Conservation (phyloP, 306 rosid species). For the Glycine tomentella region DNA sequence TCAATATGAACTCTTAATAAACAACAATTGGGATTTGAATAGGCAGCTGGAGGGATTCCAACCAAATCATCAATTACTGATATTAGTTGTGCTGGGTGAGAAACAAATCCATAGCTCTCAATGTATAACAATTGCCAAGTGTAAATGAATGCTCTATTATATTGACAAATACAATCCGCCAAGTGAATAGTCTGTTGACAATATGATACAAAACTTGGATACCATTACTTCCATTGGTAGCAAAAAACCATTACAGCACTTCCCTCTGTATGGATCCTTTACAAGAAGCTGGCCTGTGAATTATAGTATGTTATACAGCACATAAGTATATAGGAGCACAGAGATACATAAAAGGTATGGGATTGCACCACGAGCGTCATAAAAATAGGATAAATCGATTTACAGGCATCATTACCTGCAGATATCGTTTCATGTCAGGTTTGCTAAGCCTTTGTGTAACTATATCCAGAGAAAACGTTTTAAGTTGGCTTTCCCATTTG, state of each 20-base stretch:
- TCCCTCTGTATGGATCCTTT: constrained; percentile 21
- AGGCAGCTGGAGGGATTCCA: constrained; percentile 22
- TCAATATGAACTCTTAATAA: constrained; percentile 14
- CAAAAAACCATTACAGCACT: constrained; percentile 32
- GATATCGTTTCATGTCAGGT: constrained; percentile 31
- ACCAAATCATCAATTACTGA: constrained; percentile 30
- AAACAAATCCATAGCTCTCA: constrained; percentile 34
- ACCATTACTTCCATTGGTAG: constrained; percentile 32
- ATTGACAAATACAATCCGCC: constrained; percentile 33
- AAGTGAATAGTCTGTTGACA: constrained; percentile 22
- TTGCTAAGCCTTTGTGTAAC: constrained; percentile 33
- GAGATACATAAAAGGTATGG: constrained; percentile 5
- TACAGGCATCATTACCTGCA: constrained; percentile 43
- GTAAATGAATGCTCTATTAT: constrained; percentile 20
- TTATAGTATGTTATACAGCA: constrained; percentile 18
- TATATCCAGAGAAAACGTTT: not conserved
- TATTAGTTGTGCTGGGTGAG: constrained; percentile 6
- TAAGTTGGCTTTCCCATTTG: constrained; percentile 29
- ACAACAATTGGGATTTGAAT: constrained; percentile 12
- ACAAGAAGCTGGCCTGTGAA: constrained; percentile 35
- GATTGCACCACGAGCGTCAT: constrained; percentile 42
- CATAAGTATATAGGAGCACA: constrained; percentile 23
- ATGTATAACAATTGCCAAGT: constrained; percentile 14
- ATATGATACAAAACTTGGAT: constrained; percentile 36
- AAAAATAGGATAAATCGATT: constrained; percentile 39